Evolutionary conservation across 192 early-diverging fungal species (phyloP), one percentile per base, ranked within the genome.

Genomic region (Tieghemiomyces parasiticus): DNA sequence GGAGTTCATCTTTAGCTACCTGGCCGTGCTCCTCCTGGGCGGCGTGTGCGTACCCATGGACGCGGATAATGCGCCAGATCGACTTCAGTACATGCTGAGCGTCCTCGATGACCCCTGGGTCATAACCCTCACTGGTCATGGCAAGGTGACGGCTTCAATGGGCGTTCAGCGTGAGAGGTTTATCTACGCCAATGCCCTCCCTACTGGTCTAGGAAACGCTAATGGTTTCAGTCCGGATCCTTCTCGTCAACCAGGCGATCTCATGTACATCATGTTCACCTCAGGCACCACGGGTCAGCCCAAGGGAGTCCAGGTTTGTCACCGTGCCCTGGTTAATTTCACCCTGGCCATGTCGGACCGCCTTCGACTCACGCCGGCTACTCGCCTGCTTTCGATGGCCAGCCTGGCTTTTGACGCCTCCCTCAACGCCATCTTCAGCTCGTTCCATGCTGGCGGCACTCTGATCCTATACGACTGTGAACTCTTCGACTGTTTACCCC

Each of bases 201-300:
- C 32, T 30, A 20, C 20, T 13, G 44, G 20, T 45, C 10, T 13
- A 13, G 12, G 10, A 45, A 20, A 45, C 12, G 20, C 20, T 13
- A 13, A 10, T 10, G 45, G n/a, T n/a, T n/a, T n/a, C n/a, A n/a
- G n/a, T n/a, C n/a, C n/a, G n/a, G 8, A n/a, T 31, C 32, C 52
- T 12, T 16, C 28, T 10, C 1, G n/a, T 1, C 4, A 30, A 20
- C 52, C 52, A 1, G 32, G 28, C 28, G 52, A 54, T 10, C 22
- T 42, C 61, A n/a, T 49, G 32, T 50, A 42, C 2, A n/a, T 29
- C 29, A 2, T 20, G 2, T 61, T 63, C 44, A 68, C 60, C 28
- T 67, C 35, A 12, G 66, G 66, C 24, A 66, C 66, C 22, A 67
- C 66, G 6, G 66, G 66, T 59, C 48, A 64, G 20, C 66, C 66